Percentiles rank a stretch among this genome's conserved stretches.
These are phyloP conservation scores for Neurospora intermedia DNA, from an alignment of 495 filamentous ascomycete genomes.

Conservation along the genomic window DNA sequence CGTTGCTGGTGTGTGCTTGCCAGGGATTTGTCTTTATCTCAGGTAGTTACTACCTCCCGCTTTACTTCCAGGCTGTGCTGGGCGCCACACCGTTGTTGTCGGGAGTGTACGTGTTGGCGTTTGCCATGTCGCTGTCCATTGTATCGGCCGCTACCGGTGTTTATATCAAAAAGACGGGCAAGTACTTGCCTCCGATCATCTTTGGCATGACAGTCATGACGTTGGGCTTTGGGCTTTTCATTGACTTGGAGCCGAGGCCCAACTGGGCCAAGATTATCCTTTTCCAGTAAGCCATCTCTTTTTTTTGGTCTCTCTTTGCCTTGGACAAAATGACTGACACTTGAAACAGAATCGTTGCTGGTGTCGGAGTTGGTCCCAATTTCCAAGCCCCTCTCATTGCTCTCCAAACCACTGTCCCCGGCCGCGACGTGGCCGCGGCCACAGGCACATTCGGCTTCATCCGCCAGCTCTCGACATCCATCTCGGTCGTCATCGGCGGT, in stretches of 20 bases:
- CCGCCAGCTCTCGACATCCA: conserved; percentile 58
- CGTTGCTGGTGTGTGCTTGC: conserved; percentile 46
- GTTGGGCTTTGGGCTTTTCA: conserved; percentile 54
- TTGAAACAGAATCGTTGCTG: conserved; percentile 40
- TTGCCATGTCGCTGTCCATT: conserved; percentile 58
- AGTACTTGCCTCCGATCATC: conserved; percentile 44
- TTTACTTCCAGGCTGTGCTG: conserved; percentile 71
- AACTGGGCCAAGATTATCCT: conserved; percentile 50
- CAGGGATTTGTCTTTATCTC: conserved; percentile 69
- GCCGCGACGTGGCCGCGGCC: conserved; percentile 63
- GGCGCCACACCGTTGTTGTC: conserved; percentile 61
- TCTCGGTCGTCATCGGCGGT: conserved; percentile 67
- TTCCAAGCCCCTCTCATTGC: conserved; percentile 74
- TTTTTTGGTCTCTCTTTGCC: not conserved
- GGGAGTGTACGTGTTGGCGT: conserved; percentile 71
- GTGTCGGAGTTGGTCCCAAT: conserved; percentile 54
- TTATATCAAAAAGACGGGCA: conserved; percentile 63
- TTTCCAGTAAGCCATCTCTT: conserved; percentile 29
- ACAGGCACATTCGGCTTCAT: conserved; percentile 68
- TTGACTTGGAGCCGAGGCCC: conserved; percentile 40
- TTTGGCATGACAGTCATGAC: conserved; percentile 46
- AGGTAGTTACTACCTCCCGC: conserved; percentile 62
- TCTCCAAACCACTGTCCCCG: conserved; percentile 58
- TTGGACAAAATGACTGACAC: not conserved
- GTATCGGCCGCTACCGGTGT: conserved; percentile 53